Base-by-base conservation (phyloP, 305 asterid genomes). In the Fraxinus floribunda region DNA sequence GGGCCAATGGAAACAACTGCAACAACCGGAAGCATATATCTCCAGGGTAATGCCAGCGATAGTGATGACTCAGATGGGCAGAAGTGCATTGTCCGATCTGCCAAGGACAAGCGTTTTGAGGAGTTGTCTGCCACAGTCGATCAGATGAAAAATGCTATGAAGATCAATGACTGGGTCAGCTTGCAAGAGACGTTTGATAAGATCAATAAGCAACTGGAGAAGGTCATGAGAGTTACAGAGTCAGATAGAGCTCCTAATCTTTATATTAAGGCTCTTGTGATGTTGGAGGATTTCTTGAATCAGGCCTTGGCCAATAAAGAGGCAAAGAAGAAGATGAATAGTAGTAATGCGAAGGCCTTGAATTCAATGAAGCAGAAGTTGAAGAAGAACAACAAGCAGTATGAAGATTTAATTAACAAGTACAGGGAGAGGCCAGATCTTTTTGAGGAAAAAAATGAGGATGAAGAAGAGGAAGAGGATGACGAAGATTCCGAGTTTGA, bases 271-370 rank as follows among this genome's bases (percentile, higher is more conserved):
- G 95, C 97, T 82, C 97, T 96, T n/a, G 98, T 96, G 57, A 92
- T 87, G 95, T 71, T 97, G 88, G 98, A 94, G 88, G 98, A 97
- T 80, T 91, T 89, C 86, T 83, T 97, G 89, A 93, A 91, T 72
- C 93, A 92, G 91, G 90, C 98, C 13, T 62, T 91, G 85, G 94
- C 95, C 62, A 96, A 93, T 79, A 97, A 94, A 89, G 98, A 94
- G 89, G 97, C 97, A 0, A 97, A 94, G 92, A 97, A 94, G 91
- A 97, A 93, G 87, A 94, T 97, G 99, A 97, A 98, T 78, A 92
- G 92, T 39, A 97, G 97, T 79, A 94, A 97, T 86, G 97, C 98
- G 0, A 94, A 94, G 90, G 99, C 98, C 62, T 82, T 94, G 90
- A 94, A 97, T 87, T 86, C 98, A 0, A 97, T 94, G 99, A 97